Evolutionary conservation across 176 grass and related monocot species (phyloP).

Genomic region (Pontederia paniculata): DNA sequence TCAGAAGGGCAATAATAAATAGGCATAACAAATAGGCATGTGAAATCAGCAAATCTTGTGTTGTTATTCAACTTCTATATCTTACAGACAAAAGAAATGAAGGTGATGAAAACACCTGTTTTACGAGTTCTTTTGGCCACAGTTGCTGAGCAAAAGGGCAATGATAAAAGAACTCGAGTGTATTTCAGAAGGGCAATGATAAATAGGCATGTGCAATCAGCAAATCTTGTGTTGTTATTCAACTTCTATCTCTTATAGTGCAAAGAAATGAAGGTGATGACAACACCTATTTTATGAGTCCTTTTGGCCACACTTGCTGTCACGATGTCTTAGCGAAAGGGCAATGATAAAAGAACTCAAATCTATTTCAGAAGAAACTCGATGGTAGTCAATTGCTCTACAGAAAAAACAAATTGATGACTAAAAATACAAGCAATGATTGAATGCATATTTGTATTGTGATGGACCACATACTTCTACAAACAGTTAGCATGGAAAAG

Average conservation of each 20-base stretch:
- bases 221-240: conserved; percentile 3
- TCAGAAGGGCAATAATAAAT: no score
- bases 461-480: no score
- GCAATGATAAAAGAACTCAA: conserved; percentile 4
- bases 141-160: not conserved
- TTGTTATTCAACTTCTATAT: conserved; percentile 1
- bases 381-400: not conserved
- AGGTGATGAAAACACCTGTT: conserved; percentile 1
- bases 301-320: conserved; percentile 13
- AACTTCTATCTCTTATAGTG: conserved; percentile 1
- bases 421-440: no score
- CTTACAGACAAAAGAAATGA: not conserved
- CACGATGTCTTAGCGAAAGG: conserved; percentile 14
- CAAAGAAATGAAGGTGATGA: conserved; percentile 20
- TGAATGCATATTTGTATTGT: no score
- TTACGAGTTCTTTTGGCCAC: not conserved
- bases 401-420: not conserved
- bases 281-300: conserved; percentile 25
- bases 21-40: no score
- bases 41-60: not conserved
- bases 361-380: not conserved
- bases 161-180: no score
- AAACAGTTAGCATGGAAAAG: no score
- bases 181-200: no score
- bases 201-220: not conserved